Evolutionary conservation across 805 yeast species (phyloP), one percentile per base, ranked within the genome.

Genomic region (Schizosaccharomyces lindneri): DNA sequence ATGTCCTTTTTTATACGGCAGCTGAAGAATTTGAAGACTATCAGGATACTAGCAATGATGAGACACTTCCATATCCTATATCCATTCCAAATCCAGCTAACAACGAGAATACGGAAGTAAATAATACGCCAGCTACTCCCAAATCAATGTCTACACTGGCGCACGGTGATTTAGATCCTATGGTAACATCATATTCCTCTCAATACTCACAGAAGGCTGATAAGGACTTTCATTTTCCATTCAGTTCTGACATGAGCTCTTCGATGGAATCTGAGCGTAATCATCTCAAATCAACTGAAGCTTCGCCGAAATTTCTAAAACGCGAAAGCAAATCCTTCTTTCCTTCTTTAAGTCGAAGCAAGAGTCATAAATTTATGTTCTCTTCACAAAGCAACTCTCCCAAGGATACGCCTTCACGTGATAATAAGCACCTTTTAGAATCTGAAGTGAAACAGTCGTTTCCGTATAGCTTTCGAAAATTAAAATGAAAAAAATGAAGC

Each of bases 1-100:
- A 93, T 71, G 82, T 93, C 32, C 73, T 93, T 61, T 86, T 89
- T 67, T 90, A 90, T 71, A 82, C 80, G 66, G 83, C 81, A 64
- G 74, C 76, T n/a, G 71, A 74, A 15, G 77, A 78, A 46, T 36
- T 36, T 46, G 51, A 46, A 13, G 51, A 46, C 21, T n/a, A 46
- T 46, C 27, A 46, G 11, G 51, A 46, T 46, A 24, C 27, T 46
- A 46, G 24, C 13, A 24, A 46, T 19, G 51, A 19, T 19, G 51
- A 46, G 13, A 46, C 51, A 5, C 7, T 19, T 21, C 11, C 21
- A 17, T 46, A 46, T n/a, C 51, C 51, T 5, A 46, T 46, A 9
- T 46, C 51, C 17, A 46, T 46, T 46, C 51, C 51, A 46, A 9
- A 24, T 46, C 51, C n/a, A n/a, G 13, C 27, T 17, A 46, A 13